These are phyloP conservation scores for Rhizophora apiculata DNA, from an alignment of 345 rosid genomes.

Conservation along the genomic window DNA sequence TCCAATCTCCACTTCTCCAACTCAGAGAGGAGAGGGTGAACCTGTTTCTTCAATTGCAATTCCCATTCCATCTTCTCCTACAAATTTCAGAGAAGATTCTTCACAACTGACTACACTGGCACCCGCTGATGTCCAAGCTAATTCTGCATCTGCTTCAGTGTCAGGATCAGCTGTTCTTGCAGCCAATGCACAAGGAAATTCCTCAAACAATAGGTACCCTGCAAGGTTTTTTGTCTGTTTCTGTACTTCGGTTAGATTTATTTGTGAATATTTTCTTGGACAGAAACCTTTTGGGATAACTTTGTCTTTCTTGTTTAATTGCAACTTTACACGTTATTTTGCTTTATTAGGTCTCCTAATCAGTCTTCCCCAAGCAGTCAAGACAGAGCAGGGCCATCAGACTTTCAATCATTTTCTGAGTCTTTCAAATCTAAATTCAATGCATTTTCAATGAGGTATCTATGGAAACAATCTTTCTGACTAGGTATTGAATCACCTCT, in stretches of 20 bases:
- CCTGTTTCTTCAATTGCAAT: conserved; percentile 31
- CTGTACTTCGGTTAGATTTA: neutral
- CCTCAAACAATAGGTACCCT: conserved; percentile 45
- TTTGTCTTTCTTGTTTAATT: conserved; percentile 12
- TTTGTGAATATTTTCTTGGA: neutral
- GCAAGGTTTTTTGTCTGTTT: neutral
- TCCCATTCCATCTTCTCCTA: conserved; percentile 44
- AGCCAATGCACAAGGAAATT: conserved; percentile 30
- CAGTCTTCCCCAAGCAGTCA: conserved; percentile 60
- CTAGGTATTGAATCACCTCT: neutral
- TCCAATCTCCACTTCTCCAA: conserved; percentile 53
- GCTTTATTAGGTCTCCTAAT: conserved; percentile 42
- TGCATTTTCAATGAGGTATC: conserved; percentile 74
- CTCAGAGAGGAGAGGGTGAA: conserved; percentile 54
- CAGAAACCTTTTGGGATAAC: neutral
- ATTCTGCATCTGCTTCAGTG: conserved; percentile 42
- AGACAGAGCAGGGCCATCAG: conserved; percentile 88
- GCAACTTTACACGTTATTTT: conserved; percentile 6
- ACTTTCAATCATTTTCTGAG: conserved; percentile 81
- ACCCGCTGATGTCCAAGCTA: conserved; percentile 33
- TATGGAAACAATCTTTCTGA: neutral
- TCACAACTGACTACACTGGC: conserved; percentile 25
- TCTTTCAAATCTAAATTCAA: conserved; percentile 67
- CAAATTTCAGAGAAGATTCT: conserved; percentile 43
- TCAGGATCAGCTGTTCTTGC: conserved; percentile 43